A percentile compares a stretch with the other conserved stretches of the same genome.
Conservation (phyloP, 2,329 filamentous ascomycete species). For the Neonectria hederae region DNA sequence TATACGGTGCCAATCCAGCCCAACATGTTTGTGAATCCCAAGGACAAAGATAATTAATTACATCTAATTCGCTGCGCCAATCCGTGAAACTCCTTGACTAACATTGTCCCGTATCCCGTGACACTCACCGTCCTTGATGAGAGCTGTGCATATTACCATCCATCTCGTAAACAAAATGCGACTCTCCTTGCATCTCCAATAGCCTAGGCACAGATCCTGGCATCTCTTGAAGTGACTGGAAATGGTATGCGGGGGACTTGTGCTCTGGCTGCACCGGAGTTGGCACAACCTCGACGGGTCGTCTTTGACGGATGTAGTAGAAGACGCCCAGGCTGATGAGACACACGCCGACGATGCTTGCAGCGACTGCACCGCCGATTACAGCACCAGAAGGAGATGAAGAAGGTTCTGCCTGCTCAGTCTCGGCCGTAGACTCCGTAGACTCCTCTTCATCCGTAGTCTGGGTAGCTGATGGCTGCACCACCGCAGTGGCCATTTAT, state of each 20-base stretch:
- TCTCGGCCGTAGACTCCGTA: neutral
- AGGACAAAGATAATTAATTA: constrained; percentile 1
- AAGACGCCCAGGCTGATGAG: constrained; percentile 12
- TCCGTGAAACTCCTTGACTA: constrained; percentile 2
- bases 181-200: constrained; percentile 21
- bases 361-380: constrained; percentile 22
- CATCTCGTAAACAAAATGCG: constrained; percentile 27
- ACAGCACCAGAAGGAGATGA: constrained; percentile 10
- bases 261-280: neutral
- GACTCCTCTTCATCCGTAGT: neutral
- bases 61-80: constrained; percentile 4
- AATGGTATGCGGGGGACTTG: neutral
- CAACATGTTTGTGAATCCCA: neutral
- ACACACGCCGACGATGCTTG: neutral
- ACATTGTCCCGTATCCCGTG: neutral
- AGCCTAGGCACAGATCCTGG: neutral
- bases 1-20: neutral
- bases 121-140: neutral
- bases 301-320: constrained; percentile 4
- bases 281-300: neutral
- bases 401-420: neutral
- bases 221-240: constrained; percentile 13
- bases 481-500: constrained; percentile 31
- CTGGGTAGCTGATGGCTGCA: constrained; percentile 23
- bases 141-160: constrained; percentile 8